phyloP scores from a whole-genome alignment of 2,329 filamentous ascomycete species.

The Botrytis paeoniae region DNA sequence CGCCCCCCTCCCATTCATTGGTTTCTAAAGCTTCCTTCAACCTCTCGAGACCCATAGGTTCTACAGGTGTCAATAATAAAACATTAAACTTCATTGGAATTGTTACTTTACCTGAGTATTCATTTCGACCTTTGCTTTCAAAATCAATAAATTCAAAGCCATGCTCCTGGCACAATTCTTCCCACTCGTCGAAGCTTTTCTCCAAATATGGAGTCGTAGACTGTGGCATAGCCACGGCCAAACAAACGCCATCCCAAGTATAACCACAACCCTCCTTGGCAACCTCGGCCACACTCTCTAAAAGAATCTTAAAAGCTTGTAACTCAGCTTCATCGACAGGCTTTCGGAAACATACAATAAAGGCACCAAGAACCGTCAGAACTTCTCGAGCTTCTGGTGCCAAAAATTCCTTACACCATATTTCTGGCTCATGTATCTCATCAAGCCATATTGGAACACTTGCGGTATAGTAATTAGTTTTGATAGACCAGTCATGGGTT shows the following conservation, averaged over 20 bases:
- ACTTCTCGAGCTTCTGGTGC: slow-evolving; percentile 61
- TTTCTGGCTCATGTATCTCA: slow-evolving; percentile 43
- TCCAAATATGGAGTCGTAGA: slow-evolving; percentile 37
- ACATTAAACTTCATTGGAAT: not conserved
- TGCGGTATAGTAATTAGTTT: slow-evolving; percentile 60
- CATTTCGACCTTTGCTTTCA: slow-evolving; percentile 48
- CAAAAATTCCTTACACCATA: slow-evolving; percentile 58
- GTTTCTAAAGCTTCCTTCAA: slow-evolving; percentile 60
- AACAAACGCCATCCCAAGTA: slow-evolving; percentile 60
- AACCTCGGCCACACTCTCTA: slow-evolving; percentile 53
- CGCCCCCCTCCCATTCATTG: slow-evolving; percentile 58
- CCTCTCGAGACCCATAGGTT: slow-evolving; percentile 57
- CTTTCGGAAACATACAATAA: slow-evolving; percentile 55
- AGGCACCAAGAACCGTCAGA: slow-evolving; percentile 56
- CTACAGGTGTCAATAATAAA: slow-evolving; percentile 38
- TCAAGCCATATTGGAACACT: slow-evolving; percentile 67
- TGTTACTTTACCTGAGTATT: slow-evolving; percentile 53
- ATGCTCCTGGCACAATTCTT: slow-evolving; percentile 54
- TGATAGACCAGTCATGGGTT: slow-evolving; percentile 54
- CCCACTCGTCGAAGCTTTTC: slow-evolving; percentile 53
- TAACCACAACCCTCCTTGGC: slow-evolving; percentile 56
- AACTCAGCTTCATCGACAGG: slow-evolving; percentile 34
- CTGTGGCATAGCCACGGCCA: slow-evolving; percentile 54
- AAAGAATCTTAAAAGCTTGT: slow-evolving; percentile 40
- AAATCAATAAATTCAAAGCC: slow-evolving; percentile 64